Conservation (phyloP, 352 stramenopile genomes). For the Pelagophyceae sp. region DNA sequence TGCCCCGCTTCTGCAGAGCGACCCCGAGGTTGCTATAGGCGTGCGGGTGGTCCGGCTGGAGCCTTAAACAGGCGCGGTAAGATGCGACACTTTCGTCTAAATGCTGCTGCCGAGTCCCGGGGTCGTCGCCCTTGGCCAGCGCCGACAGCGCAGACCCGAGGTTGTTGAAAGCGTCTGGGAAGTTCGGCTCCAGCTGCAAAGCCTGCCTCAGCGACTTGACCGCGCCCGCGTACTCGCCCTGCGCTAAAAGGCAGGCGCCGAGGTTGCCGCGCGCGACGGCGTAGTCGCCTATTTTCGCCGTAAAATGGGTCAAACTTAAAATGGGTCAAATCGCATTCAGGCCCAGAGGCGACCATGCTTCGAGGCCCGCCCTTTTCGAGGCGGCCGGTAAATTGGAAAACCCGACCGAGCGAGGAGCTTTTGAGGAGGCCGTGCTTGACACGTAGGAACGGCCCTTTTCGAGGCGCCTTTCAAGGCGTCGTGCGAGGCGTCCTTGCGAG, state of each 20-base stretch:
- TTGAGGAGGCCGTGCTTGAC: no score
- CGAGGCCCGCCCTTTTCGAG: no score
- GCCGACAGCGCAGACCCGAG: slow-evolving; percentile 77
- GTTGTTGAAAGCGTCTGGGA: slow-evolving; percentile 85
- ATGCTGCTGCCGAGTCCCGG: not conserved
- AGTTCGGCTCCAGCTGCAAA: slow-evolving; percentile 80
- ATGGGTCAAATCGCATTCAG: no score
- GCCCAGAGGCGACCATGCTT: no score
- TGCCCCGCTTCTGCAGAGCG: slow-evolving; percentile 74
- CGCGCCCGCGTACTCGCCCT: slow-evolving; percentile 63
- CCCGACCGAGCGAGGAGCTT: no score
- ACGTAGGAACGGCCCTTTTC: no score
- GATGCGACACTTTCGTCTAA: not conserved
- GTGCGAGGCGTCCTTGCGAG: no score
- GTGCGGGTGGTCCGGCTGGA: slow-evolving; percentile 70
- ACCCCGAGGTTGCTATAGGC: slow-evolving; percentile 63
- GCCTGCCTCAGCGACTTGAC: slow-evolving; percentile 75
- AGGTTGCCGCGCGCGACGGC: slow-evolving; percentile 80
- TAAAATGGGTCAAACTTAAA: no score
- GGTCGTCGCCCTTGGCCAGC: slow-evolving; percentile 33
- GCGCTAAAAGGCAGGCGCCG: slow-evolving; percentile 75
- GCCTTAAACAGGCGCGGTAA: slow-evolving; percentile 2
- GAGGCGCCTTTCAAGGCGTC: no score
- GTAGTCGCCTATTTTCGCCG: no score
- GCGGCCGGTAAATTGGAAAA: no score